Evolutionary conservation across 306 rosid genomes (phyloP), one percentile per base, ranked within the genome.

Genomic region (Trifolium repens): DNA sequence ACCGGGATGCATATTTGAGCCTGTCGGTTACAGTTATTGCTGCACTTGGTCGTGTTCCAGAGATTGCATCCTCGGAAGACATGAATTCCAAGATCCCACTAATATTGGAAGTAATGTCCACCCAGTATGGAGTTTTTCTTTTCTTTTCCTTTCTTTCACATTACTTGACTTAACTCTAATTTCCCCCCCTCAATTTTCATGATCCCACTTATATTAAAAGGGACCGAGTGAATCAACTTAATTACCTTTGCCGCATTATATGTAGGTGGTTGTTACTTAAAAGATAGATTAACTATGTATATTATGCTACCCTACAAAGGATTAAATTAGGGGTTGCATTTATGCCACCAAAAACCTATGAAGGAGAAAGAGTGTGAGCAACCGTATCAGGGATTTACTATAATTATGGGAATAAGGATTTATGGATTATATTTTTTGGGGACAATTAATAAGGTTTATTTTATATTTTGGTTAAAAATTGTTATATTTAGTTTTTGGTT

Each of bases 11-110:
- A 7, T 94, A 94, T 87, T 83, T 94, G 81, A 88, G 81, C 79
- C 78, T 94, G 7, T 87, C 96, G 1, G 81, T 90, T 64, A 89
- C 92, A 4, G 91, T 94, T 84, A 93, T 94, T 50, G 92, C 96
- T 35, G 81, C 92, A 34, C 86, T 91, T 52, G 91, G 93, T 59
- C 98, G 89, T 24, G 96, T 87, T 80, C 93, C 91, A 3, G 96
- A 90, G 58, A 87, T 91, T 74, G 93, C 96, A 73, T 85, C 96
- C 14, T 85, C 88, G 1, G 84, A 86, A 44, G 93, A 92, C 69
- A 94, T 87, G 96, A 55, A 81, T 65, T 78, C 55, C 47, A 90
- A 87, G 77, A 85, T 90, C 71, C 96, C 97, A 16, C 77, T 89
- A 16, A 60, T 91, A 16, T 62, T 94, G 61, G 91, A 94, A 83